These are phyloP conservation scores for Colletotrichum eremochloae DNA, from an alignment of 2,329 filamentous ascomycete species.

Conservation along the genomic window DNA sequence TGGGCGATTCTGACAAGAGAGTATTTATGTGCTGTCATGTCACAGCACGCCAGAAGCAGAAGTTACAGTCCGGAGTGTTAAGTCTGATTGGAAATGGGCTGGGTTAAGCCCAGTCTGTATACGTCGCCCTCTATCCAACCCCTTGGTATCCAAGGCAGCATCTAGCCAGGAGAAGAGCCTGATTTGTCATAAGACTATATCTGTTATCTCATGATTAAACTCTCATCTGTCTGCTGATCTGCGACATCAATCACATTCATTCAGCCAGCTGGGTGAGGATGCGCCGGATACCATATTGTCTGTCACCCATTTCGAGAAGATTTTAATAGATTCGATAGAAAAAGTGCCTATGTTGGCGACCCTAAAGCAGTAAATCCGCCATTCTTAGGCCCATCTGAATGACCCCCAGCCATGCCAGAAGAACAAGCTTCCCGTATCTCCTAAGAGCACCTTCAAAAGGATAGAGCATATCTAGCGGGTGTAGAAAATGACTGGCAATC, in stretches of 20 bases:
- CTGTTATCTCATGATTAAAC: not conserved
- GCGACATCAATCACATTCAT: not conserved
- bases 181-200: not conserved
- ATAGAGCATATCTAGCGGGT: not conserved
- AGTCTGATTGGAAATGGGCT: not conserved
- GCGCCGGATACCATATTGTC: not conserved
- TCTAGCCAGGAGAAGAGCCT: not conserved
- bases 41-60: not conserved
- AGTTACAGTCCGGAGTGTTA: not conserved
- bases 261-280: not conserved
- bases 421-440: not conserved
- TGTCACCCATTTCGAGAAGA: not conserved
- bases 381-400: not conserved
- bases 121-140: not conserved
- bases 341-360: not conserved
- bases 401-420: not conserved
- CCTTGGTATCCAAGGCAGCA: not conserved
- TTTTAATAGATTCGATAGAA: not conserved
- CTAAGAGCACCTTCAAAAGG: not conserved
- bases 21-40: not conserved
- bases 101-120: not conserved
- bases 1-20: not conserved
- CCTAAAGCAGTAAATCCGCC: not conserved
- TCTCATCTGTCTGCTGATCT: not conserved
- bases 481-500: not conserved